phyloP scores from a whole-genome alignment of 257 asterid species.

The Solanum microdontum region DNA sequence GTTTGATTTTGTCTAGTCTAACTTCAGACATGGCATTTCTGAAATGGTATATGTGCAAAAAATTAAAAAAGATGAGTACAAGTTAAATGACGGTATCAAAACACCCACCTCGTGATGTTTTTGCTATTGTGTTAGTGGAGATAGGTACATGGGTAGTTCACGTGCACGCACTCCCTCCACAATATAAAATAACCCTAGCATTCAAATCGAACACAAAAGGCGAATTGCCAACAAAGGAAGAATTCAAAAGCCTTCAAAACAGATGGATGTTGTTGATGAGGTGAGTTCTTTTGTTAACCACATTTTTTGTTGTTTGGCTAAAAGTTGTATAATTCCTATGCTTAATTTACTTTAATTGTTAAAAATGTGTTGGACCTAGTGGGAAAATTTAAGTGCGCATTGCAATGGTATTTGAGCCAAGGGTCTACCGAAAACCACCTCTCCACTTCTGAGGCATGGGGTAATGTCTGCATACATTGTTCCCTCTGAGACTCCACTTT shows the following conservation, averaged over 20 bases:
- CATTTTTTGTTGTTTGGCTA: neutral
- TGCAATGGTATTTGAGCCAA: neutral
- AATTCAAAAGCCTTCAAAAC: neutral
- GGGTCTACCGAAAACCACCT: neutral
- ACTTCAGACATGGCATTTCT: neutral
- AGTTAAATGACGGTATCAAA: neutral
- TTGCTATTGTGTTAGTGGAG: neutral
- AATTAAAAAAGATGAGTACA: neutral
- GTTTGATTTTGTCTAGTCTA: neutral
- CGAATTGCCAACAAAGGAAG: neutral
- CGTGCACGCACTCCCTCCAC: neutral
- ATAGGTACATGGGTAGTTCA: neutral
- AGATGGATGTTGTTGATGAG: neutral
- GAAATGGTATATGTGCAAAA: neutral
- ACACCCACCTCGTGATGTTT: neutral
- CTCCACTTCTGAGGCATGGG: neutral
- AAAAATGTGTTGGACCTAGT: neutral
- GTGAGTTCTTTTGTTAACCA: neutral
- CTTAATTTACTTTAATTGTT: neutral
- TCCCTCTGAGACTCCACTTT: neutral
- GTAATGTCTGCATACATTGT: neutral
- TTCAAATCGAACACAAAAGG: neutral
- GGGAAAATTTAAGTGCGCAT: neutral
- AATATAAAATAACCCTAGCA: neutral
- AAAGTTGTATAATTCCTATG: neutral